Evolutionary conservation across 2,329 filamentous ascomycete genomes (phyloP), one percentile per base, ranked within the genome.

Genomic region (Penicillium olsonii): DNA sequence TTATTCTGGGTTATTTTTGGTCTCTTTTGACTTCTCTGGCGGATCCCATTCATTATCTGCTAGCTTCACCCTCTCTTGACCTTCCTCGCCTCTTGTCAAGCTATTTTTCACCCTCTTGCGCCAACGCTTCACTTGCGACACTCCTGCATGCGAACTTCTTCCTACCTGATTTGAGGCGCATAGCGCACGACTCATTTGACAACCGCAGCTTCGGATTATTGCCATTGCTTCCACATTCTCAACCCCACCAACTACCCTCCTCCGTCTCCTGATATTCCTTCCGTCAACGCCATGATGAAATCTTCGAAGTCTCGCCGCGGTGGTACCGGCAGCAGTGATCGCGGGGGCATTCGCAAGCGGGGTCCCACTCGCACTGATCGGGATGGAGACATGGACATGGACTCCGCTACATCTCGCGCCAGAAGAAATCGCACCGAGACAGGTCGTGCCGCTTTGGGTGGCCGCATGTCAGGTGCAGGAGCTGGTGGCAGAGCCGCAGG

Each of bases 301-400:
- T 24, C 56, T 48, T 60, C 65, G 38, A 71, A 63, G 53, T 62
- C 57, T 33, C 52, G 63, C 49, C 67, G 65, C 42, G 50, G 65
- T 10, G 61, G 56, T 43, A 58, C 66, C 43, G 50, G 65, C 10
- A 60, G 56, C 43, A 58, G 66, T 42, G 66, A 71, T 52, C 72
- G 77, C 52, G 78, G 78, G 46, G 78, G 78, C 29, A 79, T 81
- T 46, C 72, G 76, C 54, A 82, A 81, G 69, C 73, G 75, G 52
- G 69, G 69, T 42, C 62, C 69, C 17, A 64, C 68, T 42, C 72
- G 76, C 50, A 68, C 78, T 45, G 83, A 85, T 63, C 77, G 76
- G 60, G 83, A 86, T 73, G 83, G 83, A 27, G 83, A 86, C 64
- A 65, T 85, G 52, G 72, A 77, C 37, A 86, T 85, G 83, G 81